Conservation (phyloP, 345 rosid species). For the Anacardium occidentale region DNA sequence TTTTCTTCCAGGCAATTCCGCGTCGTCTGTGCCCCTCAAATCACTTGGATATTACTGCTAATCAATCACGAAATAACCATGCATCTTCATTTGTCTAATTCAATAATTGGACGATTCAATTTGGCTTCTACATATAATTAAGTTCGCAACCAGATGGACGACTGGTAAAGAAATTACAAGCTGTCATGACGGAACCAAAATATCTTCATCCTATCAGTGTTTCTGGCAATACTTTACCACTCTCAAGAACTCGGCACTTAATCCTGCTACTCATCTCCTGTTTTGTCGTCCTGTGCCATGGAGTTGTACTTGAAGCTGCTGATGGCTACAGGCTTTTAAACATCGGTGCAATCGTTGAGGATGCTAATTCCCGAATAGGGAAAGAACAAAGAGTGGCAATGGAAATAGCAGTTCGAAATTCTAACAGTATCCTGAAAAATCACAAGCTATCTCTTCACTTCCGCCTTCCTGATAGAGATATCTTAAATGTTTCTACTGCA, state of each 20-base stretch:
- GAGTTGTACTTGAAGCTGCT: conserved; percentile 23
- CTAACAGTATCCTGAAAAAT: conserved; percentile 19
- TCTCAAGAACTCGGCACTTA: conserved; percentile 15
- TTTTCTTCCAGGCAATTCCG: too few relatives aligned
- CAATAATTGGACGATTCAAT: not conserved
- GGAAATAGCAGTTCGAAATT: conserved; percentile 38
- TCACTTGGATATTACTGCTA: too few relatives aligned
- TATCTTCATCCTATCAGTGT: not conserved
- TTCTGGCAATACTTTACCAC: not conserved
- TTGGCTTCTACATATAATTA: not conserved
- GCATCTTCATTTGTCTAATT: not conserved
- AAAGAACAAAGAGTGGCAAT: conserved; percentile 44
- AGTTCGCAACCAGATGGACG: not conserved
- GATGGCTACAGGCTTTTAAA: conserved; percentile 8
- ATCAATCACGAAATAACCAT: too few relatives aligned
- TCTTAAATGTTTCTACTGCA: conserved; percentile 31
- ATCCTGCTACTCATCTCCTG: conserved; percentile 1
- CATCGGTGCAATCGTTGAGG: conserved; percentile 42
- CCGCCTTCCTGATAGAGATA: conserved; percentile 24
- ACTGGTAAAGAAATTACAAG: not conserved
- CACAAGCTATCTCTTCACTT: conserved; percentile 34
- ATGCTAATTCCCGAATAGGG: conserved; percentile 31
- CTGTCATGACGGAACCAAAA: not conserved
- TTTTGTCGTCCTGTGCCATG: conserved; percentile 17
- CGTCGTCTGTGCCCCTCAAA: too few relatives aligned